Evolutionary conservation across 441 rosid genomes (phyloP).

Genomic region (Iberis amara): DNA sequence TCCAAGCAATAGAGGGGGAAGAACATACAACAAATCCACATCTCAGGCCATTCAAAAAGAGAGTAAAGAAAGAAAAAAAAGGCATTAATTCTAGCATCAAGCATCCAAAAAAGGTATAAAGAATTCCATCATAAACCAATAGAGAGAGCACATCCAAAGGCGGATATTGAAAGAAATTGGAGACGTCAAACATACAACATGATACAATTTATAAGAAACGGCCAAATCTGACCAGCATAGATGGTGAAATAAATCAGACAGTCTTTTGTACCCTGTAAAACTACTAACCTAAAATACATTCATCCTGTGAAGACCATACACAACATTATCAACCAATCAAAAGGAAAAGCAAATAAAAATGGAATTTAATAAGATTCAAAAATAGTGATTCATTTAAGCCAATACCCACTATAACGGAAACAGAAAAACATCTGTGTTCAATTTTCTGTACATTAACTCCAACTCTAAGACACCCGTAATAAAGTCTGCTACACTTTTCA

Average conservation of each 20-base stretch:
- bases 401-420: conserved; percentile 39
- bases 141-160: conserved; percentile 20
- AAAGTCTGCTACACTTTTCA: conserved; percentile 41
- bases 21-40: conserved; percentile 20
- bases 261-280: conserved; percentile 29
- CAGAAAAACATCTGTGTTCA: conserved; percentile 27
- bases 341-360: conserved; percentile 21
- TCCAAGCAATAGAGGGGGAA: conserved; percentile 17
- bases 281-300: conserved; percentile 38
- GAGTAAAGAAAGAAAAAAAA: conserved; percentile 4
- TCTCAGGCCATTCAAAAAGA: conserved; percentile 28
- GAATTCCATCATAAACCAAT: conserved; percentile 19
- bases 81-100: conserved; percentile 19
- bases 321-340: conserved; percentile 33
- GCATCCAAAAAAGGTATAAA: conserved; percentile 14
- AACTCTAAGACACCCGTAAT: conserved; percentile 39
- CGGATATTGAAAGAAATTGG: conserved; percentile 8
- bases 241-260: conserved; percentile 13
- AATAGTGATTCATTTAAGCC: conserved; percentile 36
- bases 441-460: conserved; percentile 50
- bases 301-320: conserved; percentile 27
- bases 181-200: conserved; percentile 15
- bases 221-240: conserved; percentile 18
- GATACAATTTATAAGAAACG: not conserved
- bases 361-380: conserved; percentile 28